These are phyloP conservation scores for Tricholoma sp. DNA, from an alignment of 768 basidiomycete species.

Conservation along the genomic window DNA sequence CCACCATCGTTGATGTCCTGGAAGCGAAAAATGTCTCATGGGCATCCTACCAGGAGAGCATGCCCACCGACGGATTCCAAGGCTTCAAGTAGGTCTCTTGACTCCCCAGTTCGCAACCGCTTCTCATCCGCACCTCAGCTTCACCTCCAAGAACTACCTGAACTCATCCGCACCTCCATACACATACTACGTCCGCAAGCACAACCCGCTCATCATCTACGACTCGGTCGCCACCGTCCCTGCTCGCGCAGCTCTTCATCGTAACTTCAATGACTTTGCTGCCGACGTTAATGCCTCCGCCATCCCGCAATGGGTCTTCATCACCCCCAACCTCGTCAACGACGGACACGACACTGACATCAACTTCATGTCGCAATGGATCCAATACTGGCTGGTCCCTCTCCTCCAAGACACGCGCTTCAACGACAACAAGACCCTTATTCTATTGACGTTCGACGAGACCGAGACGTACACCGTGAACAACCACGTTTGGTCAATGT, in stretches of 20 bases:
- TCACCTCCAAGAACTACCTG: neutral
- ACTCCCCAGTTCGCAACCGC: neutral
- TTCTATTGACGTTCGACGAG: constrained; percentile 63
- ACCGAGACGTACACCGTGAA: constrained; percentile 33
- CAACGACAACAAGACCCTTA: constrained; percentile 49
- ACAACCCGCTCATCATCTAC: constrained; percentile 41
- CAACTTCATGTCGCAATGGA: constrained; percentile 41
- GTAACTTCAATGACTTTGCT: constrained; percentile 62
- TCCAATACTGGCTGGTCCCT: constrained; percentile 46
- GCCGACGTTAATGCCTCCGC: constrained; percentile 43
- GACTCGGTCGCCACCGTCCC: constrained; percentile 43
- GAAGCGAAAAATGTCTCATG: constrained; percentile 54
- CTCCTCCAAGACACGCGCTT: constrained; percentile 46
- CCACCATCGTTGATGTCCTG: constrained; percentile 55
- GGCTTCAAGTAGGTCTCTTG: constrained; percentile 28
- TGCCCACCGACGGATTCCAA: constrained; percentile 45
- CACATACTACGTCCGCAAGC: constrained; percentile 4
- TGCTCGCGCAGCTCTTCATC: constrained; percentile 36
- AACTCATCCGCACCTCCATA: neutral
- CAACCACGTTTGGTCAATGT: constrained; percentile 42
- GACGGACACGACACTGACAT: constrained; percentile 59
- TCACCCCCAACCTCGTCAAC: constrained; percentile 59
- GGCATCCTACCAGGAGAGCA: constrained; percentile 56
- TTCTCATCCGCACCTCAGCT: neutral
- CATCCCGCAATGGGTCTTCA: constrained; percentile 55